A percentile compares a stretch with the other conserved stretches of the same genome.
Evolutionary conservation across 2,329 filamentous ascomycete genomes (phyloP).

Genomic region (Stagonosporopsis cucurbitacearum): DNA sequence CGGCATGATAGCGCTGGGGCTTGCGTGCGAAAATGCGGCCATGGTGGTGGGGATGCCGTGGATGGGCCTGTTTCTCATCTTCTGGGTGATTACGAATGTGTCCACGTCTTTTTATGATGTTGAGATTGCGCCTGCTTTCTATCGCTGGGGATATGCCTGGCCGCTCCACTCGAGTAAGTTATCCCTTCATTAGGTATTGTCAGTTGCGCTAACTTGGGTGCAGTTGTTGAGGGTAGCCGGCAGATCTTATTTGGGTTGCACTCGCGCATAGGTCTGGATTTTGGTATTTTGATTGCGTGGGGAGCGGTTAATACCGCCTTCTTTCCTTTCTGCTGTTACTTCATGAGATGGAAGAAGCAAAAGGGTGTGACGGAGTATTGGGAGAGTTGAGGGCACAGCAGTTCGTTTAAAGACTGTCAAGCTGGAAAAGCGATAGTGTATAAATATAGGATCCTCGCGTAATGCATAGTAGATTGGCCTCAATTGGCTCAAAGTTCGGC

Average conservation of each 20-base stretch:
- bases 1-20: slow-evolving; percentile 67
- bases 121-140: slow-evolving; percentile 65
- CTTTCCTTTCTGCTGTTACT: slow-evolving; percentile 59
- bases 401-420: not conserved
- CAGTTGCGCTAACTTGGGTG: slow-evolving; percentile 1
- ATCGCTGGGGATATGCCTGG: slow-evolving; percentile 68
- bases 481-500: too few species aligned
- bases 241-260: slow-evolving; percentile 68
- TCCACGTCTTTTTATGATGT: slow-evolving; percentile 66
- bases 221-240: slow-evolving; percentile 64
- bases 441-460: not conserved
- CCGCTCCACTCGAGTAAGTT: slow-evolving; percentile 63
- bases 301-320: slow-evolving; percentile 58
- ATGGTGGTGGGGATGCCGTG: slow-evolving; percentile 68
- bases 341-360: slow-evolving; percentile 41
- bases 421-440: not conserved
- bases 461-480: not conserved
- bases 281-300: slow-evolving; percentile 68
- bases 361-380: slow-evolving; percentile 24
- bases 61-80: slow-evolving; percentile 69
- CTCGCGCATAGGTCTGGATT: slow-evolving; percentile 64
- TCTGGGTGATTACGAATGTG: slow-evolving; percentile 72
- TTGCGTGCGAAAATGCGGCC: slow-evolving; percentile 69
- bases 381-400: slow-evolving; percentile 4
- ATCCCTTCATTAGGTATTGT: slow-evolving; percentile 19